phyloP scores from a whole-genome alignment of 2,329 filamentous ascomycete genomes.

The Coniochaeta sp. region DNA sequence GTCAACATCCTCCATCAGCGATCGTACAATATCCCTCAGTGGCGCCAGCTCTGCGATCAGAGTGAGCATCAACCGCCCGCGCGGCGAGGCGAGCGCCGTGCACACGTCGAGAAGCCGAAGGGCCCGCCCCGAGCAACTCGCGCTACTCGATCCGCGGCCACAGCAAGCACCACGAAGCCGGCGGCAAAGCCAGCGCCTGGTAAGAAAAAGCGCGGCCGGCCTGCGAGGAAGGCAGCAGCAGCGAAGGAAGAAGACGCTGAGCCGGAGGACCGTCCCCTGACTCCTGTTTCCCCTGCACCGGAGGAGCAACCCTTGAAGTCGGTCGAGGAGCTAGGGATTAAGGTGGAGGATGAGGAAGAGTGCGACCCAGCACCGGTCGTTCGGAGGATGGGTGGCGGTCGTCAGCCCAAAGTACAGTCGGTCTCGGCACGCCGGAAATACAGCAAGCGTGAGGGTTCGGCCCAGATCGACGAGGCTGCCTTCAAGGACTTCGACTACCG shows the following conservation, averaged over 20 bases:
- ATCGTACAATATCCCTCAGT: conserved; percentile 94
- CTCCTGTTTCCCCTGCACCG: conserved; percentile 46
- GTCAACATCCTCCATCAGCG: conserved; percentile 95
- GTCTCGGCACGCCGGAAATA: conserved; percentile 83
- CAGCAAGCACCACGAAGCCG: conserved; percentile 7
- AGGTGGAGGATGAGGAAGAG: conserved; percentile 38
- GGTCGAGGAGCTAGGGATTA: conserved; percentile 38
- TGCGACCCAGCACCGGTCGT: conserved; percentile 28
- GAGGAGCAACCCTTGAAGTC: conserved; percentile 37
- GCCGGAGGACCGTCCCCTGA: conserved; percentile 48
- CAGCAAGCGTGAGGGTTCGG: conserved; percentile 69
- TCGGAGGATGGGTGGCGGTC: conserved; percentile 44
- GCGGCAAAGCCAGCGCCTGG: conserved; percentile 17
- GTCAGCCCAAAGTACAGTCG: conserved; percentile 55
- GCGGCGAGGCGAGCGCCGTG: conserved; percentile 72
- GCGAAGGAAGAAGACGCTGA: conserved; percentile 30
- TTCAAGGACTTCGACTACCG: conserved; percentile 90
- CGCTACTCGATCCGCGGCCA: conserved; percentile 24
- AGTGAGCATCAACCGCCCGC: conserved; percentile 94
- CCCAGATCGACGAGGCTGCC: conserved; percentile 78
- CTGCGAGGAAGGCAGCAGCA: conserved; percentile 16
- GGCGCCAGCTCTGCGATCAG: conserved; percentile 88
- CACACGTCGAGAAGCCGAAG: conserved; percentile 48
- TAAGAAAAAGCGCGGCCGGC: conserved; percentile 11
- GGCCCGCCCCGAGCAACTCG: conserved; percentile 22